Evolutionary conservation across 1,284 basidiomycete genomes (phyloP).

Genomic region (Ustilago xerochloae): DNA sequence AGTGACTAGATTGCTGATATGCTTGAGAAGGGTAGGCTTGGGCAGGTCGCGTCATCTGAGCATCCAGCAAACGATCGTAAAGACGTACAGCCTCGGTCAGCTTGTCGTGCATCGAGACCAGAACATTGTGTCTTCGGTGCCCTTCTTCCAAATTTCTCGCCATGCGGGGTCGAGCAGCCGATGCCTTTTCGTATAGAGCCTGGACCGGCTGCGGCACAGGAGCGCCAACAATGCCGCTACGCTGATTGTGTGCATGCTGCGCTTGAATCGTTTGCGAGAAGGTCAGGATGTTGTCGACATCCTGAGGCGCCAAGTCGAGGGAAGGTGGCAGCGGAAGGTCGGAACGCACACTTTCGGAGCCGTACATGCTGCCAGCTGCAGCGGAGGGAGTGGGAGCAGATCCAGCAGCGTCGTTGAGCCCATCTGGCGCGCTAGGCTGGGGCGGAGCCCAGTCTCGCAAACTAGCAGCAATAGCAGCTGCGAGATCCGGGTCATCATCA

Average conservation of each 20-base stretch:
- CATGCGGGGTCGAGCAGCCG: constrained; percentile 81
- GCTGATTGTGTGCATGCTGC: constrained; percentile 49
- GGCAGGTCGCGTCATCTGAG: constrained; percentile 74
- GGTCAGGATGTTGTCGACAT: constrained; percentile 64
- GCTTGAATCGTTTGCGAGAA: constrained; percentile 61
- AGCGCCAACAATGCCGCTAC: constrained; percentile 34
- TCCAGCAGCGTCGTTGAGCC: constrained; percentile 21
- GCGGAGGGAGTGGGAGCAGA: constrained; percentile 10
- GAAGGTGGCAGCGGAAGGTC: constrained; percentile 54
- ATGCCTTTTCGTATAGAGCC: constrained; percentile 86
- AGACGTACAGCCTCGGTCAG: constrained; percentile 88
- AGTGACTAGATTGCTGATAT: constrained; percentile 5
- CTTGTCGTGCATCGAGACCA: constrained; percentile 92
- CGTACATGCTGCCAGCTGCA: neutral
- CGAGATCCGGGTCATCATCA: constrained; percentile 91
- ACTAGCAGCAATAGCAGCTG: constrained; percentile 94
- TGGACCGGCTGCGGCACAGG: constrained; percentile 39
- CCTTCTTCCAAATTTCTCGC: constrained; percentile 87
- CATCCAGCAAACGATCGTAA: constrained; percentile 86
- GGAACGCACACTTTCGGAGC: constrained; percentile 1
- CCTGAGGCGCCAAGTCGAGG: constrained; percentile 58
- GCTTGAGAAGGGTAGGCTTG: constrained; percentile 19
- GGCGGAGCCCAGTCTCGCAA: constrained; percentile 75
- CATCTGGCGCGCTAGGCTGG: constrained; percentile 56
- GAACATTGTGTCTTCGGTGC: constrained; percentile 83